Evolutionary conservation across 1,139 yeast genomes (phyloP), one percentile per base, ranked within the genome.

Genomic region (Hyphopichia buzzinii): DNA sequence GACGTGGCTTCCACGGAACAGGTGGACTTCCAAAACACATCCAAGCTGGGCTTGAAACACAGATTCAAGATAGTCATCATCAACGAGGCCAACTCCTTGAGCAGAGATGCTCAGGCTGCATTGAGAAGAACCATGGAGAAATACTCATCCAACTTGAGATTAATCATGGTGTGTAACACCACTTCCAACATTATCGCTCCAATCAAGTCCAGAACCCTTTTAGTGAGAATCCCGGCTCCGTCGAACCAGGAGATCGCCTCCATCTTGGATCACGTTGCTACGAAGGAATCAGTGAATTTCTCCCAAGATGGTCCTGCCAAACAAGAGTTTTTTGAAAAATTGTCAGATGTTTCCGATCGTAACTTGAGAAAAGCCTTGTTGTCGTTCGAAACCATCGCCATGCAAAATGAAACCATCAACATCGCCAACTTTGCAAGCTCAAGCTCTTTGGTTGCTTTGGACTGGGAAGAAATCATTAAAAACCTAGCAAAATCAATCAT

Each of bases 101-200:
- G 94, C 14, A 76, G 97, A 48, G 98, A 95, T 57, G 98, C 98
- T 0, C 98, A 92, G 59, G 97, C 97, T 11, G 98, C 98, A 0
- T 69, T 92, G 48, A 80, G 98, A 67, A 77, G 98, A 59, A 92
- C 99, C 1, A 94, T 92, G 97, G 99, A 92, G 56, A 92, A 92
- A 55, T 92, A 90, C 62, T 87, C 97, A 3, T 75, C 84, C 16
- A 90, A 88, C 54, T 79, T 92, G 49, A 76, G 99, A 44, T 67
- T 92, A 46, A 79, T 94, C 35, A 68, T 92, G 67, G 74, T 92
- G 23, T 87, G 96, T 50, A 92, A 87, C 55, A 79, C 96, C 7
- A 86, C 95, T 22, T 86, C 96, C 21, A 87, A 86, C 47, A 89
- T 92, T 41, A 92, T 92, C 45, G 83, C 90, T 2, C 99, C 99